Evolutionary conservation across 495 filamentous ascomycete species (phyloP).

Genomic region (Aspergillus panamensis): DNA sequence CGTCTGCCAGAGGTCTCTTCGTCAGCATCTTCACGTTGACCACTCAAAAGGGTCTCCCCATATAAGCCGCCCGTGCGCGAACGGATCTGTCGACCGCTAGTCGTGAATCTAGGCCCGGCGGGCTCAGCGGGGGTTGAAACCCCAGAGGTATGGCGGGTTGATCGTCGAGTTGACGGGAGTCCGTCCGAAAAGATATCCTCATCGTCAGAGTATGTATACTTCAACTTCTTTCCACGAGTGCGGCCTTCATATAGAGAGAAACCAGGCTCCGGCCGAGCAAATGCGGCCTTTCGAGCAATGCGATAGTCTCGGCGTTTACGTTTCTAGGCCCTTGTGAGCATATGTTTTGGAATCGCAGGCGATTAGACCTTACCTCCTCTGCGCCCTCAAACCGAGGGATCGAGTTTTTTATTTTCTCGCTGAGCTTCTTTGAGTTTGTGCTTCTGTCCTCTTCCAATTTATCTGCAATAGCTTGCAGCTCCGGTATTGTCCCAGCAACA

Average conservation of each 20-base stretch:
- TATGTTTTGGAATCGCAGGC: not conserved
- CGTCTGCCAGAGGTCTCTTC: constrained; percentile 34
- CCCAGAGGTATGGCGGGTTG: constrained; percentile 65
- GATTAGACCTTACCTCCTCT: constrained; percentile 63
- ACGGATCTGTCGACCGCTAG: constrained; percentile 84
- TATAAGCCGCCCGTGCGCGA: constrained; percentile 73
- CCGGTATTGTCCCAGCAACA: constrained; percentile 85
- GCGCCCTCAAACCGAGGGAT: constrained; percentile 93
- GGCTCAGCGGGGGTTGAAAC: constrained; percentile 67
- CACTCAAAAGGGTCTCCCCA: constrained; percentile 64
- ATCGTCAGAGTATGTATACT: constrained; percentile 92
- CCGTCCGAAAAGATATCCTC: constrained; percentile 77
- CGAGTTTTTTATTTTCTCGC: constrained; percentile 71
- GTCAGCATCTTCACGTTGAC: constrained; percentile 39
- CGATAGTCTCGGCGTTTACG: constrained; percentile 91
- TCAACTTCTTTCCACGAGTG: constrained; percentile 90
- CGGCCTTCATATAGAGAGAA: constrained; percentile 95
- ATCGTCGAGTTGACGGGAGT: constrained; percentile 59
- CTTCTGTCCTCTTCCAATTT: constrained; percentile 76
- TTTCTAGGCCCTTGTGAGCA: constrained; percentile 58
- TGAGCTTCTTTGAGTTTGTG: constrained; percentile 70
- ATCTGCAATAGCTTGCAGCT: constrained; percentile 68
- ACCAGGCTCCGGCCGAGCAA: constrained; percentile 81
- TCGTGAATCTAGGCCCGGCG: constrained; percentile 75
- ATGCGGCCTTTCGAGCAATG: constrained; percentile 77